phyloP scores from a whole-genome alignment of 345 rosid genomes.

The Aethionema arabicum region DNA sequence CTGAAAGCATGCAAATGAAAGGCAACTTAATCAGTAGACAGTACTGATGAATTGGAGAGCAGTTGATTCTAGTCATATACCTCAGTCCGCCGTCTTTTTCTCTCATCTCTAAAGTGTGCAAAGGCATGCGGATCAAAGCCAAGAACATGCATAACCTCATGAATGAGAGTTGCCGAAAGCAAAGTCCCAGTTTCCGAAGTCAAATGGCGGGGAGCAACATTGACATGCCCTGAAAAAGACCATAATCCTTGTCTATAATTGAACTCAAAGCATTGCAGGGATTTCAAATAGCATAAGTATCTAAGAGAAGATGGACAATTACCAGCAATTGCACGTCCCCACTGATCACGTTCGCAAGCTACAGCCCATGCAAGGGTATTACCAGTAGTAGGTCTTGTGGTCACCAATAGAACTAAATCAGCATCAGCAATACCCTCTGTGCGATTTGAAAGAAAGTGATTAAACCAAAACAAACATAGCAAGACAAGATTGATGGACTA shows the following conservation, averaged over 20 bases:
- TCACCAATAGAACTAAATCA: conserved; percentile 93
- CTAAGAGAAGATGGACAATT: conserved; percentile 4
- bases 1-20: not conserved
- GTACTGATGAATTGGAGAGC: not conserved
- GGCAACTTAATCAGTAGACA: not conserved
- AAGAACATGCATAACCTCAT: conserved; percentile 99
- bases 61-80: conserved; percentile 39
- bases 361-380: conserved; percentile 99
- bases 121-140: conserved; percentile 99
- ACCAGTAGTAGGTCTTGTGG: conserved; percentile 99
- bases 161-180: conserved; percentile 96
- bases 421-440: conserved; percentile 89
- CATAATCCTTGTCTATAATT: conserved; percentile 19
- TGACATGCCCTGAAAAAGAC: conserved; percentile 77
- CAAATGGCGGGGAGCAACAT: conserved; percentile 99
- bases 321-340: conserved; percentile 99
- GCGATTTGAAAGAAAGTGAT: conserved; percentile 8
- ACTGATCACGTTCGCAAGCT: conserved; percentile 98
- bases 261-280: conserved; percentile 15
- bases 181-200: conserved; percentile 95
- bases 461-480: conserved; percentile 8
- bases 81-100: conserved; percentile 91
- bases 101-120: conserved; percentile 96
- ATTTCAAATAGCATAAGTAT: conserved; percentile 4
- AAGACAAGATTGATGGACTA: conserved; percentile 7